phyloP scores from a whole-genome alignment of 495 filamentous ascomycete genomes.

The Penicillium simplicissimum region DNA sequence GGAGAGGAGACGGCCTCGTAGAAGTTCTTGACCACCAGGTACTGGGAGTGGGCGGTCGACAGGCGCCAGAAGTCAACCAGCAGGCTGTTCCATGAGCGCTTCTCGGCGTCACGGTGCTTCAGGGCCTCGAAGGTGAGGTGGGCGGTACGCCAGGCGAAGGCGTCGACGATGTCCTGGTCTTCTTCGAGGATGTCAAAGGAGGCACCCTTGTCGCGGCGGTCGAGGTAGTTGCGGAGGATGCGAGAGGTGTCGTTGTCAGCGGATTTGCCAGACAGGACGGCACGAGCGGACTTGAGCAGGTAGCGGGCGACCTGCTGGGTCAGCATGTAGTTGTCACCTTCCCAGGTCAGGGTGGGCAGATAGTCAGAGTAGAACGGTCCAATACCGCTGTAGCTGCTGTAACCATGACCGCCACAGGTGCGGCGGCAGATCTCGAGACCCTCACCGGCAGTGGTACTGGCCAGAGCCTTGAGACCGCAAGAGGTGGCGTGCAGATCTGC shows the following conservation, averaged over 20 bases:
- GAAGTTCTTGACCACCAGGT: conserved; percentile 71
- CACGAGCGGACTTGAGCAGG: conserved; percentile 63
- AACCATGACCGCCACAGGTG: conserved; percentile 75
- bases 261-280: conserved; percentile 57
- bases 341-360: conserved; percentile 64
- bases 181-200: conserved; percentile 65
- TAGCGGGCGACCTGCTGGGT: conserved; percentile 78
- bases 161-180: conserved; percentile 63
- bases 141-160: conserved; percentile 70
- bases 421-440: conserved; percentile 70
- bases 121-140: conserved; percentile 70
- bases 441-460: conserved; percentile 65
- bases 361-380: conserved; percentile 68
- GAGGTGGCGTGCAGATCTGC: conserved; percentile 75
- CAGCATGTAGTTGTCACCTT: conserved; percentile 77
- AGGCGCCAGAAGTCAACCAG: conserved; percentile 74
- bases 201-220: conserved; percentile 62
- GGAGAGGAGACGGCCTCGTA: conserved; percentile 61
- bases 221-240: conserved; percentile 60
- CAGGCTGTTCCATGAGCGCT: conserved; percentile 68
- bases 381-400: conserved; percentile 67
- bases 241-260: conserved; percentile 57
- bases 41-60: conserved; percentile 67
- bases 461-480: conserved; percentile 70
- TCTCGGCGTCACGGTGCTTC: conserved; percentile 69